These are phyloP conservation scores for Umbellularia californica DNA, from an alignment of 164 flowering plant genomes.

Conservation along the genomic window DNA sequence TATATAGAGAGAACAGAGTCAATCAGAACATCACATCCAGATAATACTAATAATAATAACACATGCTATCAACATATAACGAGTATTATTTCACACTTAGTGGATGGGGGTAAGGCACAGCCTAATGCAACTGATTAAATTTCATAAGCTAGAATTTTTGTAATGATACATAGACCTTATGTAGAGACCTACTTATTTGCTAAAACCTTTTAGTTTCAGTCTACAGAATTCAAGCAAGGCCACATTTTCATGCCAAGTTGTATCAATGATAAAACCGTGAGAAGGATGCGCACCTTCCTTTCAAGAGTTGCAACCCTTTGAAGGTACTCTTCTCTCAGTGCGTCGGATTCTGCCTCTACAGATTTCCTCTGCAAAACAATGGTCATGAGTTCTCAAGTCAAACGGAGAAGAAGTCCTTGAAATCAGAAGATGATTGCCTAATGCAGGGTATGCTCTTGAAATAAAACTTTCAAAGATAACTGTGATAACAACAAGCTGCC, in stretches of 20 bases:
- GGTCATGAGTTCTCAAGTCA: constrained; percentile 10
- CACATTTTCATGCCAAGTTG: neutral
- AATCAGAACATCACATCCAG: neutral
- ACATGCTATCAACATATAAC: neutral
- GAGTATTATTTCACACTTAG: neutral
- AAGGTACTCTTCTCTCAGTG: constrained; percentile 91
- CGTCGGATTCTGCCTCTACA: constrained; percentile 76
- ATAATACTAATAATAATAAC: neutral
- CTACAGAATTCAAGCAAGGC: neutral
- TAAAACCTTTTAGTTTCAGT: neutral
- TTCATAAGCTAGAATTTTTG: neutral
- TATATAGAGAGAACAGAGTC: neutral
- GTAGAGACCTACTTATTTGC: neutral
- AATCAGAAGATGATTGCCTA: neutral
- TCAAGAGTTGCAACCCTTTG: constrained; percentile 91
- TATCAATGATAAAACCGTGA: constrained; percentile 1
- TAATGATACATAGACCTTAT: no score
- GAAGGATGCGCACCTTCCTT: constrained; percentile 60
- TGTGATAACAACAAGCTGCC: neutral
- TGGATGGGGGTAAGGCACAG: neutral
- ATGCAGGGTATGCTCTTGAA: neutral
- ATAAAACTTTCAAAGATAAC: neutral
- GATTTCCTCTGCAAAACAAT: constrained; percentile 62
- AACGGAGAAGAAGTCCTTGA: neutral
- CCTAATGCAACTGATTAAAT: neutral